A percentile compares a stretch with the other conserved stretches of the same genome.
These are phyloP conservation scores for Trichoderma semiorbis DNA, from an alignment of 2,329 filamentous ascomycete genomes.

Conservation along the genomic window DNA sequence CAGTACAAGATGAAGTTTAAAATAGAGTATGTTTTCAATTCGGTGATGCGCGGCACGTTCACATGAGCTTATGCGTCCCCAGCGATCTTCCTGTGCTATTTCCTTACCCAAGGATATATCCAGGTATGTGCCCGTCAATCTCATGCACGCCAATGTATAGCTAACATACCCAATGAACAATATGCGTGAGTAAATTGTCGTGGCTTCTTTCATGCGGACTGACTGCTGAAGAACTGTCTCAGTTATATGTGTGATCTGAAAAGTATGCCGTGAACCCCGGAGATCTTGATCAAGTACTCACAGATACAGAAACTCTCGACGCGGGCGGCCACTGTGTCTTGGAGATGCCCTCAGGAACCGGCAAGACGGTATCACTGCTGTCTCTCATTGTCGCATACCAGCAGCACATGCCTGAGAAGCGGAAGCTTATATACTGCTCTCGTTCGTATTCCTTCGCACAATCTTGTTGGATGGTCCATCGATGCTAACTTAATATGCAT, in stretches of 20 bases:
- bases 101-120: slow-evolving; percentile 58
- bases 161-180: slow-evolving; percentile 41
- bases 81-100: slow-evolving; percentile 57
- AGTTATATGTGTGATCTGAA: slow-evolving; percentile 59
- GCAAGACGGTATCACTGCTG: slow-evolving; percentile 92
- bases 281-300: neutral
- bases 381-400: slow-evolving; percentile 97
- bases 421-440: slow-evolving; percentile 98
- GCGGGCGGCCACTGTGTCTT: slow-evolving; percentile 91
- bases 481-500: neutral
- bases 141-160: neutral
- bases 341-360: slow-evolving; percentile 98
- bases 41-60: neutral
- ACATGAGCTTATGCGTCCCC: neutral
- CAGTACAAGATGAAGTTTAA: slow-evolving; percentile 16
- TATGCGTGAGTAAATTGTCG: slow-evolving; percentile 45
- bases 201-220: neutral
- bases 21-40: slow-evolving; percentile 12
- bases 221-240: slow-evolving; percentile 8
- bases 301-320: slow-evolving; percentile 68
- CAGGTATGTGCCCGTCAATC: slow-evolving; percentile 38
- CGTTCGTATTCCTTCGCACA: slow-evolving; percentile 45
- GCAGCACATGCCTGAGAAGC: slow-evolving; percentile 84
- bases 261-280: slow-evolving; percentile 34
- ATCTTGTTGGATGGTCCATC: neutral